phyloP scores from a whole-genome alignment of 768 basidiomycete species.

The Clitopilus passeckerianus region DNA sequence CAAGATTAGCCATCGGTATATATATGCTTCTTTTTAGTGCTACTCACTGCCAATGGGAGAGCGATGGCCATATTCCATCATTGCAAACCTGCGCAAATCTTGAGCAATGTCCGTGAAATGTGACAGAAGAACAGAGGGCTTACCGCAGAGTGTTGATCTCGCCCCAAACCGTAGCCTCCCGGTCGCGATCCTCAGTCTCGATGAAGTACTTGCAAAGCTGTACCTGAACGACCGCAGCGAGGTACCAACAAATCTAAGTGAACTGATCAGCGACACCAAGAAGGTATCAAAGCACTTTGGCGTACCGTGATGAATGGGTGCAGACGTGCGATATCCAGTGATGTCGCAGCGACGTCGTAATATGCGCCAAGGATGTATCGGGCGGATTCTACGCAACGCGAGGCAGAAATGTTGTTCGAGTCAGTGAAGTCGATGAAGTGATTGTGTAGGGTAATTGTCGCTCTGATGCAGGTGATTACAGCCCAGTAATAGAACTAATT shows the following conservation, averaged over 20 bases:
- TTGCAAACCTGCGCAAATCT: slow-evolving; percentile 55
- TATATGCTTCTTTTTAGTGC: no score
- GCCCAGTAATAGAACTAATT: neutral
- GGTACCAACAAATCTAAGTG: slow-evolving; percentile 84
- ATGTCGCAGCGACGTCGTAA: slow-evolving; percentile 76
- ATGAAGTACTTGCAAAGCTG: slow-evolving; percentile 86
- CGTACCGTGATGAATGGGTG: slow-evolving; percentile 82
- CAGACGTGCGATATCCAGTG: slow-evolving; percentile 71
- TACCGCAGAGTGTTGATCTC: slow-evolving; percentile 83
- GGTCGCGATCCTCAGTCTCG: slow-evolving; percentile 67
- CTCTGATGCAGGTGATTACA: slow-evolving; percentile 18
- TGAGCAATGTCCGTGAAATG: slow-evolving; percentile 1
- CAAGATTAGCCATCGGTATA: no score
- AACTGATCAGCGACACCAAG: neutral
- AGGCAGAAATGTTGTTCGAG: slow-evolving; percentile 57
- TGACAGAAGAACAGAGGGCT: slow-evolving; percentile 10
- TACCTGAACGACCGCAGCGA: slow-evolving; percentile 82
- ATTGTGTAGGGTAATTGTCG: slow-evolving; percentile 83
- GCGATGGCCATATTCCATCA: slow-evolving; percentile 74
- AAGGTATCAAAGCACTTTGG: slow-evolving; percentile 2
- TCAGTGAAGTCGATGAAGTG: slow-evolving; percentile 76
- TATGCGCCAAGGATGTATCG: slow-evolving; percentile 70
- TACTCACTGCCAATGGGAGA: slow-evolving; percentile 76
- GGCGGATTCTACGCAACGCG: slow-evolving; percentile 72
- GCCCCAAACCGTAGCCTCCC: slow-evolving; percentile 79